Base-by-base conservation (phyloP, 1,284 basidiomycete species). In the Blastosporella zonata region DNA sequence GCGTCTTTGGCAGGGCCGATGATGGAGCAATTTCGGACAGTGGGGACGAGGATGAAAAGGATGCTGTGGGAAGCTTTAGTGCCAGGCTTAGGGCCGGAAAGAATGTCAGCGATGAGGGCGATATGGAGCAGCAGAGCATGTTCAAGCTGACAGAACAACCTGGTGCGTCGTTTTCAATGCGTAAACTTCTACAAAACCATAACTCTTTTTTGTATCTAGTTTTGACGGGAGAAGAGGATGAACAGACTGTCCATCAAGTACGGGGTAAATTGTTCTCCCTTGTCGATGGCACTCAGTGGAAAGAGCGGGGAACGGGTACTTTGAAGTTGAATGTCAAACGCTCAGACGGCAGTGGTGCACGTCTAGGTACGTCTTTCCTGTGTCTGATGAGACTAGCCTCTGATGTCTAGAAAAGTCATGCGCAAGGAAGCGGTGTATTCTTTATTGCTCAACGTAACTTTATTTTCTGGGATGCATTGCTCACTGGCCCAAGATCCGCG, bases 361-460 rank as follows among this genome's bases (percentile, higher is more conserved):
- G 93, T 49, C 71, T 95, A 39, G 75, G 90, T 92, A 61, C 23
- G 77, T 72, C 13, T 15, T 17, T 5, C 6, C 23, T 18, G n/a
- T 41, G 15, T 27, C 29, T 9, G 28, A 38, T 17, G 13, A 23
- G 39, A 7, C n/a, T 17, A 28, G 17, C 18, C 8, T 29, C 36
- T 43, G 13, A 47, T 12, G 33, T 38, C 25, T 36, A 17, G 21
- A n/a, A 15, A 49, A 94, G 94, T 97, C 31, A 97, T 97, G 93
- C 82, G 94, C 49, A 92, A 95, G 58, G 94, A 97, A 59, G 94
- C 93, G 1, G 92, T 96, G 8, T 82, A 90, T 60, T 78, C 90
- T 0, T 69, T 97, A 40, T 71, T 97, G 47, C 74, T 97, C 46
- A 97, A 97, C 61, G 83, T 90, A 33, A 79, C 84, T 28, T 74